Evolutionary conservation across 2,329 filamentous ascomycete species (phyloP), one percentile per base, ranked within the genome.

Genomic region (Pezicula radicicola): DNA sequence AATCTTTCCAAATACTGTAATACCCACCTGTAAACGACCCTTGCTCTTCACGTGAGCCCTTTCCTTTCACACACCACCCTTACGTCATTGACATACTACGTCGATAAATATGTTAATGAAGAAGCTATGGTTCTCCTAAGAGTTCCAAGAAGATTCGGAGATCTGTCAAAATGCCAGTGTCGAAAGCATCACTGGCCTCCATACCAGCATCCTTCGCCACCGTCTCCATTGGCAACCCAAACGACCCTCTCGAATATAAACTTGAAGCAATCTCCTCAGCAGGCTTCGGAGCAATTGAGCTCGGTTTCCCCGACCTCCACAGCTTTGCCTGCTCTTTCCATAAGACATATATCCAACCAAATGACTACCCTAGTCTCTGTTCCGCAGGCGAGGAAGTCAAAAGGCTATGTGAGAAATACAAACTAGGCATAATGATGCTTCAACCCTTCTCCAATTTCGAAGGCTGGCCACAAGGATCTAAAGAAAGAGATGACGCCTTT

Each of bases 361-460:
- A 83, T 41, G 80, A 89, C 63, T 90, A 84, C 59, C 70, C 78
- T 16, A 68, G 76, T 3, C 73, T 91, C 1, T 75, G 75, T 50
- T 68, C 71, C 2, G 77, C 84, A 1, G 84, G 79, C 0, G 63
- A 63, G 15, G 72, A 80, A 37, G 78, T 89, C 46, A 77, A 74
- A 48, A 68, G 70, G 0, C 66, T 87, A 44, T 83, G 80, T 46
- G 70, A 78, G 25, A 71, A 77, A 10, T 72, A 83, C 33, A 68
- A 71, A 0, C 68, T 91, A 1, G 72, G 76, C 35, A 78, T 91
- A 51, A 76, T 91, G 66, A 86, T 91, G 73, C 69, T 91, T 6
- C 88, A 92, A 61, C 87, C 88, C 0, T 91, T 92, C 60, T 72
- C 83, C 15, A 88, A 91, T 60, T 91, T 90, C 52, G 88, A 92